phyloP scores from a whole-genome alignment of 305 asterid species.

The Plantago lanceolata region DNA sequence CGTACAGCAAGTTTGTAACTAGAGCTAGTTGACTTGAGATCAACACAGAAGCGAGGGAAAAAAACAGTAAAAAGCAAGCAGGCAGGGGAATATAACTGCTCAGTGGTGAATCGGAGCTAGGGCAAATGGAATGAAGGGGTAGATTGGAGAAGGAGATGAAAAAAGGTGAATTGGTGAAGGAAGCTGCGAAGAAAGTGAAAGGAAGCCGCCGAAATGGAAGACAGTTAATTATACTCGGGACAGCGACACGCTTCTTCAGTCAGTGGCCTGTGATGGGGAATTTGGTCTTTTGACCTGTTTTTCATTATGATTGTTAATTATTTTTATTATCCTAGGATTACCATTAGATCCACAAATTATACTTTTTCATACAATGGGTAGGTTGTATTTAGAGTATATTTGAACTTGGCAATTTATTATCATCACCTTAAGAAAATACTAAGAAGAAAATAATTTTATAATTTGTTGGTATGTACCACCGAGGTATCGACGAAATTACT shows the following conservation, averaged over 20 bases:
- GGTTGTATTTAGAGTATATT: no score
- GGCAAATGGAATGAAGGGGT: not conserved
- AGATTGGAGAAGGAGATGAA: not conserved
- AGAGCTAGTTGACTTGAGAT: slow-evolving; percentile 23
- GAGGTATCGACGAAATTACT: no score
- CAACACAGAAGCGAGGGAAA: slow-evolving; percentile 12
- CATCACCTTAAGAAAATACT: no score
- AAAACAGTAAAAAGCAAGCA: not conserved
- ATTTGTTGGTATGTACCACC: no score
- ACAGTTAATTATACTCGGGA: slow-evolving; percentile 36
- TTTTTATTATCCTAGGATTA: no score
- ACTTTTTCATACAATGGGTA: no score
- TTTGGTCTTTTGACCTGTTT: not conserved
- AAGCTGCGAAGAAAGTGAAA: slow-evolving; percentile 30
- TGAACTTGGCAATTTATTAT: no score
- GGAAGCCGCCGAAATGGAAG: slow-evolving; percentile 71
- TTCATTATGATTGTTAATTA: no score
- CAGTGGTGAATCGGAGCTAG: not conserved
- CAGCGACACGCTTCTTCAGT: slow-evolving; percentile 25
- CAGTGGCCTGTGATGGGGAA: not conserved
- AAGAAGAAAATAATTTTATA: no score
- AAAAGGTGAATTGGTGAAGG: slow-evolving; percentile 24
- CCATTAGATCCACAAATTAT: no score
- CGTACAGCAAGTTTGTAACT: slow-evolving; percentile 1
- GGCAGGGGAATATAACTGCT: not conserved